Evolutionary conservation across 1,284 basidiomycete species (phyloP).

Genomic region (Apiotrichum veenhuisii): DNA sequence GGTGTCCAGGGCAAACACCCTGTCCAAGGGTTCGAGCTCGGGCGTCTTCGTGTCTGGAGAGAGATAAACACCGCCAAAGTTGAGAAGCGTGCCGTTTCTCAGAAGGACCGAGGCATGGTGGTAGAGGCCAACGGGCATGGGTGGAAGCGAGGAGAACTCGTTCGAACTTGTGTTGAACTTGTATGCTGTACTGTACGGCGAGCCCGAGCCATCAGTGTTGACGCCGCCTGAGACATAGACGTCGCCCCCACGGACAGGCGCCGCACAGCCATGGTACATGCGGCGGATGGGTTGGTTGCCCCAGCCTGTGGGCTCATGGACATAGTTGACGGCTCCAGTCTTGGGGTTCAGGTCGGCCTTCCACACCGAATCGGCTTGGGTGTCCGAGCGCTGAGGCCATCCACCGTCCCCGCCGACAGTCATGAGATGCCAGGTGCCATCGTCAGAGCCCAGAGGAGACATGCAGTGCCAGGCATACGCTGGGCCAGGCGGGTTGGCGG

Average conservation of each 20-base stretch:
- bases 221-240: conserved; percentile 71
- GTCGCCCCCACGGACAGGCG: conserved; percentile 51
- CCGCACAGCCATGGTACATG: conserved; percentile 62
- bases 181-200: conserved; percentile 62
- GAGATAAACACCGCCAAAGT: conserved; percentile 67
- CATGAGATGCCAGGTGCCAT: conserved; percentile 47
- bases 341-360: conserved; percentile 48
- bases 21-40: conserved; percentile 57
- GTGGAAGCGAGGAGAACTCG: conserved; percentile 58
- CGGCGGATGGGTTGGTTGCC: conserved; percentile 65
- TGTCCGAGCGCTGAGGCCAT: conserved; percentile 52
- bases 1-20: conserved; percentile 64
- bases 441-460: conserved; percentile 56
- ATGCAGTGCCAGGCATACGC: conserved; percentile 74
- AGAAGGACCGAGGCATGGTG: conserved; percentile 68
- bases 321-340: neutral
- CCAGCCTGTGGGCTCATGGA: conserved; percentile 57
- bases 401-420: conserved; percentile 72
- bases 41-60: conserved; percentile 43
- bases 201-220: conserved; percentile 68
- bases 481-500: conserved; percentile 53
- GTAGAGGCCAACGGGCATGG: conserved; percentile 63
- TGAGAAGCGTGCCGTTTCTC: conserved; percentile 63
- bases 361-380: conserved; percentile 61
- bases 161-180: conserved; percentile 56